Evolutionary conservation across 352 stramenopile species (phyloP).

Genomic region (Pythium volutum): DNA sequence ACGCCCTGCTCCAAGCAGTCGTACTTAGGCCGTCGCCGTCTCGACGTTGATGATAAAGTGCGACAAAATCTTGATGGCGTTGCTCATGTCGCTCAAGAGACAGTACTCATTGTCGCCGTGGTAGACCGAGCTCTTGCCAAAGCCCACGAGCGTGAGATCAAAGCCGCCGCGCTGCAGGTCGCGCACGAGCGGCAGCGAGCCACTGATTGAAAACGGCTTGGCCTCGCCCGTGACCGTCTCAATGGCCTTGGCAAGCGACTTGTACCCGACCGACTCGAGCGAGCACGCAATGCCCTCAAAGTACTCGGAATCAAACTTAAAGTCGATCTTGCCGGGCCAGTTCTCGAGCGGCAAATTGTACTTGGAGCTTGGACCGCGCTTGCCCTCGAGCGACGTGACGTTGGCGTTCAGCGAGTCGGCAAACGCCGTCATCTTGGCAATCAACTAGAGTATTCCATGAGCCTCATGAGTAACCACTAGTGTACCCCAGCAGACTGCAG

Average conservation of each 20-base stretch:
- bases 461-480: no score
- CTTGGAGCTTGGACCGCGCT: slow-evolving; percentile 88
- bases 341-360: slow-evolving; percentile 86
- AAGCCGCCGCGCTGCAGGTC: slow-evolving; percentile 74
- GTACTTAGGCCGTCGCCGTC: slow-evolving; percentile 21
- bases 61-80: slow-evolving; percentile 86
- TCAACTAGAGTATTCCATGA: slow-evolving; percentile 41
- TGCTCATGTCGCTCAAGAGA: slow-evolving; percentile 79
- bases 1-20: no score
- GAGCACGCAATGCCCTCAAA: slow-evolving; percentile 93
- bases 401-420: slow-evolving; percentile 87
- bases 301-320: slow-evolving; percentile 79
- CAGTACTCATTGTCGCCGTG: slow-evolving; percentile 94
- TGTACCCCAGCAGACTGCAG: no score
- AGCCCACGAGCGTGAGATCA: slow-evolving; percentile 75
- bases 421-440: slow-evolving; percentile 75
- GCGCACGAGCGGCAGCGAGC: slow-evolving; percentile 73
- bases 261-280: slow-evolving; percentile 87
- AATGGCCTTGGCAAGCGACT: slow-evolving; percentile 79
- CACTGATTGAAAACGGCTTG: slow-evolving; percentile 91
- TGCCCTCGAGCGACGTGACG: slow-evolving; percentile 73
- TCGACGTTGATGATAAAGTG: slow-evolving; percentile 79
- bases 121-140: slow-evolving; percentile 83
- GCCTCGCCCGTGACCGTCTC: slow-evolving; percentile 68
- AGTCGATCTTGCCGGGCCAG: slow-evolving; percentile 78